Evolutionary conservation across 768 basidiomycete genomes (phyloP), one percentile per base, ranked within the genome.

Genomic region (Russula foetens): DNA sequence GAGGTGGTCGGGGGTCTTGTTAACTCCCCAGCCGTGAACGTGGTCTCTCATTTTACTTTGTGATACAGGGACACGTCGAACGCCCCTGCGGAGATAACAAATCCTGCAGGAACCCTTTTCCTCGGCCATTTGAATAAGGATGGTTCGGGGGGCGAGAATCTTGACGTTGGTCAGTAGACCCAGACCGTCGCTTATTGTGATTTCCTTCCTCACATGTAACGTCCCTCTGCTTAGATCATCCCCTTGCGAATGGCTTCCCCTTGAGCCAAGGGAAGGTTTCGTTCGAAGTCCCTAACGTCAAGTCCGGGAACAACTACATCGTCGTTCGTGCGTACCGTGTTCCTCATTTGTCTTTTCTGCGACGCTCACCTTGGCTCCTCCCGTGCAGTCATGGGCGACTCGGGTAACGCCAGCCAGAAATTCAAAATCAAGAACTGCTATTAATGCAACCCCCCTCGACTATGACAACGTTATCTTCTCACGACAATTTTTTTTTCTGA

Each of bases 361-460:
- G 46, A 51, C 15, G 14, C 26, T 57, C 24, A 59, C 58, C 26
- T 15, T 7, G 60, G 23, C n/a, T n/a, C n/a, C n/a, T 1, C 2
- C 66, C 38, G 4, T n/a, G 53, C 60, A 88, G 86, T 86, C 44
- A 74, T 84, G 63, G 87, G 87, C 28, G 82, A 85, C 67, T 86
- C 84, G 15, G 88, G 87, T 12, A 82, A 90, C 63, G 64, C 70
- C 9, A 85, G 81, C 67, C 80, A 80, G 0, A 19, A 72, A 41
- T 89, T 90, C 68, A 81, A 77, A 1, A 90, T 90, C 62, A 49
- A 31, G 35, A 35, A 35, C 8, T 35, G 35, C 35, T 11, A 55
- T 29, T 33, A 39, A 29, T 45, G 50, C 47, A 33, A 41, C 17
- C 14, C 2, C 35, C 35, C 4, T 33, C 31, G 38, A 39, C 39